Evolutionary conservation across 1,139 yeast genomes (phyloP), one percentile per base, ranked within the genome.

Genomic region (Pichia sp.): DNA sequence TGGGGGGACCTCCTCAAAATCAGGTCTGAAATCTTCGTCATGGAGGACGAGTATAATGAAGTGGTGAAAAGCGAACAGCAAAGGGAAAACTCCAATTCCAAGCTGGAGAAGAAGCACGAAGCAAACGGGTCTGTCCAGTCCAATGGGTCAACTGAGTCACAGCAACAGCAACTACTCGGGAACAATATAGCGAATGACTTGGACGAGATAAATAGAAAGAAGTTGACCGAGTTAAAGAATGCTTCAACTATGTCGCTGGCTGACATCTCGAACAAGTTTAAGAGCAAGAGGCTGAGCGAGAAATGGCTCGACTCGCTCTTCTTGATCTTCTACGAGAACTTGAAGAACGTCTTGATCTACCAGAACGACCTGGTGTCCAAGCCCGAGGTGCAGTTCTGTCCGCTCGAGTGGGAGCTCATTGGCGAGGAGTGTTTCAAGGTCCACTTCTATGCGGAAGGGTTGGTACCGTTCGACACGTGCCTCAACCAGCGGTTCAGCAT

Each of bases 231-330:
- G 16, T 61, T 63, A 3, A 54, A 58, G 31, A 62, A 60, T 51
- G 59, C 61, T 6, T 60, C 66, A 2, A 52, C 56, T 5, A 49
- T 59, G 8, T 61, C 66, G 2, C 49, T 60, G 20, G 55, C 65
- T 9, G 56, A 56, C 12, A 57, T 62, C 12, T 57, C 67, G 12
- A 51, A 50, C 17, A 65, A 58, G 44, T 79, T 89, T 65, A 83
- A 80, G 60, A 77, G 79, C 63, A 93, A 93, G 67, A 77, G 98
- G 57, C 77, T 93, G 56, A 92, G 98, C 72, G 99, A 93, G 70
- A 79, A 96, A 63, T 92, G 99, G 97, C 76, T 93, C 55, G 99
- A 93, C 69, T 85, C 89, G 61, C 75, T 93, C 58, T 92, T 93
- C 68, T 79, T 91, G 78, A 83, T 89, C 38, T 75, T 93, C 52